Evolutionary conservation across 495 filamentous ascomycete species (phyloP).

Genomic region (Antarctomyces pellizariae): DNA sequence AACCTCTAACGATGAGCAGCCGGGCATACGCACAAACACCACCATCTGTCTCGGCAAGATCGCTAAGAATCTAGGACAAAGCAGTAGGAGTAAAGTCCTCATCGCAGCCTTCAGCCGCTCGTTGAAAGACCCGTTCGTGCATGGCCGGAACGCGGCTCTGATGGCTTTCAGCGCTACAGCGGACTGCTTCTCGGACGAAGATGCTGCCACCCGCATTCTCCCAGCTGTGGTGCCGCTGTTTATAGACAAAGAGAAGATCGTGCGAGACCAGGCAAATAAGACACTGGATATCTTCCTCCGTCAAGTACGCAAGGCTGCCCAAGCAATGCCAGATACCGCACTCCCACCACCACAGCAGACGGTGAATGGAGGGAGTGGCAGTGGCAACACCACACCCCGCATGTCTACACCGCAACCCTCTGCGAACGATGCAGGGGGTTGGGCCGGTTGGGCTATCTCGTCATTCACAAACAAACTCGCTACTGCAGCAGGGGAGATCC

Average conservation of each 20-base stretch:
- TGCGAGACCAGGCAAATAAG: constrained; percentile 80
- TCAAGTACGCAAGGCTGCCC: constrained; percentile 53
- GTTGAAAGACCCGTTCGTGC: constrained; percentile 79
- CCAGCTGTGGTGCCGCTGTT: constrained; percentile 57
- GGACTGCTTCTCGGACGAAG: constrained; percentile 73
- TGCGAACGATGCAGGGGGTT: constrained; percentile 37
- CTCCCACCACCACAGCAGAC: constrained; percentile 25
- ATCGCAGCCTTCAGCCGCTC: constrained; percentile 77
- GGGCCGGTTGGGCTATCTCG: constrained; percentile 95
- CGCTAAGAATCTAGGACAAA: constrained; percentile 60
- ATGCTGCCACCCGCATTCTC: constrained; percentile 63
- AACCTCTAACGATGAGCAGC: constrained; percentile 92
- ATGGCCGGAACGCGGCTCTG: constrained; percentile 72
- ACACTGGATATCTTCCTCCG: constrained; percentile 77
- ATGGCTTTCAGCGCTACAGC: constrained; percentile 65
- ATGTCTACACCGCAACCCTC: constrained; percentile 48
- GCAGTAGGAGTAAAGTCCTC: constrained; percentile 69
- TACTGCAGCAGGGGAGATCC: constrained; percentile 63
- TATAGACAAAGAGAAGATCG: constrained; percentile 76
- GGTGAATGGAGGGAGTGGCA: constrained; percentile 21
- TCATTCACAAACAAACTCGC: constrained; percentile 93
- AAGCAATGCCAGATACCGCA: constrained; percentile 57
- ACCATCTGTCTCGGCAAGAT: constrained; percentile 95
- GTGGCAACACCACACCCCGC: constrained; percentile 22
- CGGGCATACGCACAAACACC: constrained; percentile 91